These are phyloP conservation scores for Cucurbita moschata DNA, from an alignment of 306 rosid genomes.

Conservation along the genomic window DNA sequence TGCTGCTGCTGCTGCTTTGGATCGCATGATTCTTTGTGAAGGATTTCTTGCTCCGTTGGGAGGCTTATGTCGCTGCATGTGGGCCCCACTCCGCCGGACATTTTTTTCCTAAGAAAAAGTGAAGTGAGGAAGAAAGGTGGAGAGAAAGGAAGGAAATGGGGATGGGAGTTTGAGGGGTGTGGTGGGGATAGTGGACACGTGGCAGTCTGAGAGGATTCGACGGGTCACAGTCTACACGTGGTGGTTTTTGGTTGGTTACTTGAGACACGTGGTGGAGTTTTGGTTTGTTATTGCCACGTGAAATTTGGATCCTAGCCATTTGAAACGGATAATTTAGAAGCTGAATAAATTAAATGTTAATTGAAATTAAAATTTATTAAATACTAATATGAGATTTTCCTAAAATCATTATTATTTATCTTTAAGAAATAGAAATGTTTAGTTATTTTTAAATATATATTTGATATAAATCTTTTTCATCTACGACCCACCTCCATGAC, in stretches of 20 bases:
- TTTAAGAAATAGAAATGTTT: too few species aligned
- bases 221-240: neutral
- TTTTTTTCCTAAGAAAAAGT: neutral
- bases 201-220: neutral
- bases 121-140: neutral
- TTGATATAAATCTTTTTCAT: too few species aligned
- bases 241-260: neutral
- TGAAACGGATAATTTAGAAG: neutral
- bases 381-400: too few species aligned
- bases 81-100: constrained; percentile 90
- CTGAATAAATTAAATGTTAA: too few species aligned
- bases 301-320: neutral
- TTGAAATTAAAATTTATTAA: too few species aligned
- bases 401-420: too few species aligned
- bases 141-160: neutral
- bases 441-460: too few species aligned
- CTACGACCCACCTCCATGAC: too few species aligned
- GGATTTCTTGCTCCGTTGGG: constrained; percentile 35
- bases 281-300: neutral
- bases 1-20: neutral
- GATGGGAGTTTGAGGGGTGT: neutral
- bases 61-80: constrained; percentile 40
- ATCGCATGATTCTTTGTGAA: constrained; percentile 30
- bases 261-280: neutral
- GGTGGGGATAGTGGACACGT: neutral